These are phyloP conservation scores for Didymella segeticola DNA, from an alignment of 2,329 filamentous ascomycete species.

Conservation along the genomic window DNA sequence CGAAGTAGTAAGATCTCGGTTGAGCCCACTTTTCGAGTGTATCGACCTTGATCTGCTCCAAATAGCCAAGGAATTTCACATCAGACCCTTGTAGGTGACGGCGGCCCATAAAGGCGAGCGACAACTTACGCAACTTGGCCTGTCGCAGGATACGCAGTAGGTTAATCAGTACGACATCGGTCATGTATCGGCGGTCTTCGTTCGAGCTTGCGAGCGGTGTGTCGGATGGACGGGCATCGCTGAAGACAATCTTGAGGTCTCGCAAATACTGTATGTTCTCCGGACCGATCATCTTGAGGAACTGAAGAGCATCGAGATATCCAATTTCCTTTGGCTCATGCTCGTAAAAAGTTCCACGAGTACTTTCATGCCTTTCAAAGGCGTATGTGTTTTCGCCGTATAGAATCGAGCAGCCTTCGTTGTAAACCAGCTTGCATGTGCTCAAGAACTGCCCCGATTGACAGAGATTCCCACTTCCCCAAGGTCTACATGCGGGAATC, in stretches of 20 bases:
- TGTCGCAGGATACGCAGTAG: slow-evolving; percentile 54
- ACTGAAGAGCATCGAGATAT: slow-evolving; percentile 54
- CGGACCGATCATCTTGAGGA: slow-evolving; percentile 56
- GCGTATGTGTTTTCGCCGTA: slow-evolving; percentile 59
- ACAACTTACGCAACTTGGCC: slow-evolving; percentile 52
- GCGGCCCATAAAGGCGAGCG: slow-evolving; percentile 53
- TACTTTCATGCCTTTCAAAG: slow-evolving; percentile 50
- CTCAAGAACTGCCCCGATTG: slow-evolving; percentile 55
- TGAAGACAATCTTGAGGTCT: slow-evolving; percentile 53
- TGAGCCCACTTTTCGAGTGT: slow-evolving; percentile 40
- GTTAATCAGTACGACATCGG: slow-evolving; percentile 56
- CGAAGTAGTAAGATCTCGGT: slow-evolving; percentile 25
- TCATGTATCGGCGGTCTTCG: slow-evolving; percentile 57
- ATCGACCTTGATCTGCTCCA: slow-evolving; percentile 55
- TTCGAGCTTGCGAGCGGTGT: slow-evolving; percentile 48
- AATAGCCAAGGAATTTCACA: slow-evolving; percentile 53
- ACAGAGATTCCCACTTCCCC: slow-evolving; percentile 44
- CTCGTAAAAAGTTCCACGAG: slow-evolving; percentile 51
- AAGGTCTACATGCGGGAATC: slow-evolving; percentile 35
- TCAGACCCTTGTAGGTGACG: slow-evolving; percentile 44
- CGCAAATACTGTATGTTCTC: slow-evolving; percentile 56
- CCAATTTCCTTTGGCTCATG: slow-evolving; percentile 55
- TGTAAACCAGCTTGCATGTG: slow-evolving; percentile 53
- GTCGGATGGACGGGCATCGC: slow-evolving; percentile 53
- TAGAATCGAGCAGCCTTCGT: slow-evolving; percentile 56